phyloP scores from a whole-genome alignment of 768 basidiomycete species.

The Leucocoprinus birnbaumii region DNA sequence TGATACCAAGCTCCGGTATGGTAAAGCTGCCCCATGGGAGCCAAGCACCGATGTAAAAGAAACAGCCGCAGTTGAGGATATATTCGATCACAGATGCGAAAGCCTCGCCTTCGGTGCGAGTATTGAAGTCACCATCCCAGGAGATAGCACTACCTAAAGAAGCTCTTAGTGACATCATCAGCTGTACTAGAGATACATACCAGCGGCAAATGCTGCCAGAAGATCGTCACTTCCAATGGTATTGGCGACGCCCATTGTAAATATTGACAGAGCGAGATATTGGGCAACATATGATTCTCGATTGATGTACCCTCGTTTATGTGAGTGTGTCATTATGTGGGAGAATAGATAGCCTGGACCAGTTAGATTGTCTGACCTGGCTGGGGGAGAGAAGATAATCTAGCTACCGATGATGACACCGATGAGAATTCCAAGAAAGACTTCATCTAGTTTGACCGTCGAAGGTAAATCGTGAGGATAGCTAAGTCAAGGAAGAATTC shows the following conservation, averaged over 20 bases:
- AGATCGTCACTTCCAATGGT: slow-evolving; percentile 86
- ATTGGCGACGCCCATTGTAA: slow-evolving; percentile 76
- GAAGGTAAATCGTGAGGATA: too few species aligned
- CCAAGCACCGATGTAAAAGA: slow-evolving; percentile 89
- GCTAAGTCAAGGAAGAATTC: neutral
- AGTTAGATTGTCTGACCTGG: neutral
- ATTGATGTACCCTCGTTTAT: slow-evolving; percentile 36
- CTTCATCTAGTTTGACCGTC: slow-evolving; percentile 57
- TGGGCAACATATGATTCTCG: slow-evolving; percentile 84
- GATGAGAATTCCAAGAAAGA: slow-evolving; percentile 67
- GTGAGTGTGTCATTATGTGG: slow-evolving; percentile 39
- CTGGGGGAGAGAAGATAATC: neutral
- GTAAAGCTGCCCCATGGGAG: slow-evolving; percentile 64
- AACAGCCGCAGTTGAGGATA: slow-evolving; percentile 76
- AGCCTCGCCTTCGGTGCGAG: slow-evolving; percentile 76
- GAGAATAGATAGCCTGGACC: slow-evolving; percentile 17
- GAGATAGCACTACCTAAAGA: slow-evolving; percentile 79
- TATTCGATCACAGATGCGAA: slow-evolving; percentile 92
- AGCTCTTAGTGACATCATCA: neutral
- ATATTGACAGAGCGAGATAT: slow-evolving; percentile 68
- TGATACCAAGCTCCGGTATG: slow-evolving; percentile 53
- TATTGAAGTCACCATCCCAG: slow-evolving; percentile 86
- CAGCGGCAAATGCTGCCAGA: slow-evolving; percentile 84
- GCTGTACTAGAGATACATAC: slow-evolving; percentile 25
- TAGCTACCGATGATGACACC: slow-evolving; percentile 48